Conservation (phyloP, 129 eudicot species). For the Escallonia herrerae region DNA sequence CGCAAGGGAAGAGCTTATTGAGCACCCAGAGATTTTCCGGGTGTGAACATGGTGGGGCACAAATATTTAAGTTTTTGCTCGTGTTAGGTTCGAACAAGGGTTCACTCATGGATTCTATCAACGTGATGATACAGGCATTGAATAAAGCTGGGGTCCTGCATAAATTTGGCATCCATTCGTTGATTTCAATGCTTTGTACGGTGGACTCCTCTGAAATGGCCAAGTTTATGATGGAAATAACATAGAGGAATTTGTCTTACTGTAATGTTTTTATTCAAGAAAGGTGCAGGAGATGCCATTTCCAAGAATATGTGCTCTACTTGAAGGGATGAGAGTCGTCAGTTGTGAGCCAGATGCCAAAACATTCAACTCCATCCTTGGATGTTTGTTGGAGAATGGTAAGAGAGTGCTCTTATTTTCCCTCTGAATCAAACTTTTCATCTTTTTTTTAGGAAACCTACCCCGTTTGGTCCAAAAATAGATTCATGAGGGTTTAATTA, state of each 20-base stretch:
- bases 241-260: conserved; percentile 35
- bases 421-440: too few relatives aligned
- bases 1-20: too few relatives aligned
- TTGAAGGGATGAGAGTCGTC: conserved; percentile 43
- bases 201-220: conserved; percentile 56
- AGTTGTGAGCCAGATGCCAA: conserved; percentile 38
- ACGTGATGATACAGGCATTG: conserved; percentile 23
- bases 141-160: conserved; percentile 49
- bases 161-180: conserved; percentile 42
- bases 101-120: conserved; percentile 28
- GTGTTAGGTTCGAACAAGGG: conserved; percentile 25
- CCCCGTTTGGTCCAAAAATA: too few relatives aligned
- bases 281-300: conserved; percentile 35
- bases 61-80: conserved; percentile 46
- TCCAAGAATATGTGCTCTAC: conserved; percentile 34
- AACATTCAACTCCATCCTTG: conserved; percentile 56
- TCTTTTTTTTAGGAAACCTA: too few relatives aligned
- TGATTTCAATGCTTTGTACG: conserved; percentile 57
- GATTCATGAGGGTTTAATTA: too few relatives aligned
- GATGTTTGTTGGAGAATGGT: conserved; percentile 48
- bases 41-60: too few relatives aligned
- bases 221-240: conserved; percentile 47
- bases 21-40: too few relatives aligned
- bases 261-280: conserved; percentile 47
- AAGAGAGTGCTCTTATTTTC: too few relatives aligned